Base-by-base conservation (phyloP, 805 yeast genomes). In the Metschnikowia colocasiae region DNA sequence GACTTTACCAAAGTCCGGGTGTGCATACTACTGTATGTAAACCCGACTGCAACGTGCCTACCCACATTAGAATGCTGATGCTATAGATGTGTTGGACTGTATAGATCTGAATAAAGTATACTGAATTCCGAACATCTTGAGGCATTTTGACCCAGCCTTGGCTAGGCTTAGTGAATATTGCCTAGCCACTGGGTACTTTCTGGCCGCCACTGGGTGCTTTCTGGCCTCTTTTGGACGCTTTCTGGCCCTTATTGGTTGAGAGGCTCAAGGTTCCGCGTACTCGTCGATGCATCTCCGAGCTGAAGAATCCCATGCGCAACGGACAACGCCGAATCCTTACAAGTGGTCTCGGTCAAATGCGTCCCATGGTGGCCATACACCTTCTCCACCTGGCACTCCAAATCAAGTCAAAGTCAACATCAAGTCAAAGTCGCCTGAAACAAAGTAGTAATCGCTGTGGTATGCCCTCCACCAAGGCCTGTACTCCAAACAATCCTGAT, bases 231-330 rank as follows among this genome's bases (percentile, higher is more conserved):
- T n/a, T n/a, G n/a, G n/a, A n/a, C n/a, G n/a, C n/a, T n/a, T n/a
- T n/a, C n/a, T n/a, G n/a, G 8, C 13, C 7, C 38, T 32, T 19
- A 32, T 26, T 41, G 38, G 45, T 53, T 63, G 50, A 72, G 60
- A 3, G 96, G 95, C 70, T 90, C 96, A 52, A 89, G 80, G 61
- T 90, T 85, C 96, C 29, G 97, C 95, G 57, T 90, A 90, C 65
- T 90, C 97, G 59, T 83, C 85, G 61, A 90, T 86, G 64, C 95
- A 88, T 67, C 97, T 90, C 97, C 52, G 91, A 82, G 52, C 87
- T 79, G 73, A 90, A 90, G 78, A 88, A 91, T 6, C 97, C 97
- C 84, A 87, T 86, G 64, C 46, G 97, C 95, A 47, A 90, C 97
- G 57, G 86, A 80, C 51, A 75, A 66, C 50, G 91, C 85, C 37